These are phyloP conservation scores for Neocallimastix lanati DNA, from an alignment of 192 early-diverging fungal genomes.

Conservation along the genomic window DNA sequence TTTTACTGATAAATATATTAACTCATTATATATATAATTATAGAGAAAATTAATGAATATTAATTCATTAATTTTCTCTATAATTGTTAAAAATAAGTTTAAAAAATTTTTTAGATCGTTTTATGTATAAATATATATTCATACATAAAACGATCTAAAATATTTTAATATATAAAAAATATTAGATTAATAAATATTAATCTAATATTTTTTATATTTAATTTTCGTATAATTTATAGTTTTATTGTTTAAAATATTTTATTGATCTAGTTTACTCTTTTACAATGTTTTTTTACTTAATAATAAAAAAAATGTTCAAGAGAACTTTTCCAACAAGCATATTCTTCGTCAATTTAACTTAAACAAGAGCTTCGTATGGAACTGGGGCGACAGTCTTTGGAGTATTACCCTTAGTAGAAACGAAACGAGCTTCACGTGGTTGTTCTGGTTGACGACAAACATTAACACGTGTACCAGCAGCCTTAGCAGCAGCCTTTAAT, in stretches of 20 bases:
- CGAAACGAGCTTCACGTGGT: conserved; percentile 73
- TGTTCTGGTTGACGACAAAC: conserved; percentile 79
- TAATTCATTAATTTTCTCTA: too few relatives aligned
- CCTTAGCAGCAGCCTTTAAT: conserved; percentile 65
- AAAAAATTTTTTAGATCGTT: too few relatives aligned
- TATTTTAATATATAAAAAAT: too few relatives aligned
- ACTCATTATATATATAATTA: too few relatives aligned
- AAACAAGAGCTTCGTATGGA: conserved; percentile 74
- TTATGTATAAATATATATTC: too few relatives aligned
- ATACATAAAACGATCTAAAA: too few relatives aligned
- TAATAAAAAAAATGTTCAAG: neutral
- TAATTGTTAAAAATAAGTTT: too few relatives aligned
- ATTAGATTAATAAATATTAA: too few relatives aligned
- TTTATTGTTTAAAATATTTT: neutral
- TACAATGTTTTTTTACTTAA: neutral
- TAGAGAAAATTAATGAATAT: too few relatives aligned
- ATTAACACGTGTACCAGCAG: conserved; percentile 48
- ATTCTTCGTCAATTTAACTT: conserved; percentile 6
- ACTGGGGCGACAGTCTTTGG: conserved; percentile 88
- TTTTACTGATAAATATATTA: too few relatives aligned
- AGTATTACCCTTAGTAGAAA: conserved; percentile 71
- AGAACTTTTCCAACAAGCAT: neutral
- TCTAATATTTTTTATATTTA: too few relatives aligned
- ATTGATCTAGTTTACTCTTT: neutral
- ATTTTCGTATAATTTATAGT: neutral